Evolutionary conservation across 192 early-diverging fungal genomes (phyloP).

Genomic region (Backusella circina): DNA sequence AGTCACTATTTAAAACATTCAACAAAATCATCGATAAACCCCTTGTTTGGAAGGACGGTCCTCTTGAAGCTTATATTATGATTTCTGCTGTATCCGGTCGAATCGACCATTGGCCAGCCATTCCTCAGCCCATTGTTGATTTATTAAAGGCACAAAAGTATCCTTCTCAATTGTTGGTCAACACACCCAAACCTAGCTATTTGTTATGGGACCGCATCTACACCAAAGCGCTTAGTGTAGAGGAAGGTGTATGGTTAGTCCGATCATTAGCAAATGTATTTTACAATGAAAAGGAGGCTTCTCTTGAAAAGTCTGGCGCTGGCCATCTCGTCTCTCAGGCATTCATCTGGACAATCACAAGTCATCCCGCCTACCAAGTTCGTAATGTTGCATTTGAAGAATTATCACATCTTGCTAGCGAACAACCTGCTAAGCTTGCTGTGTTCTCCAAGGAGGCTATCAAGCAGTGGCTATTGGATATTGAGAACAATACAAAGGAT

Average conservation of each 20-base stretch:
- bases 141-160: slow-evolving; percentile 42
- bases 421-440: slow-evolving; percentile 31
- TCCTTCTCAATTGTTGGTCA: slow-evolving; percentile 28
- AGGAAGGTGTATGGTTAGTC: slow-evolving; percentile 67
- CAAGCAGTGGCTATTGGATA: slow-evolving; percentile 42
- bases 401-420: slow-evolving; percentile 25
- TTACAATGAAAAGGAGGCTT: slow-evolving; percentile 28
- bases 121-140: slow-evolving; percentile 15
- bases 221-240: slow-evolving; percentile 56
- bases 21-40: slow-evolving; percentile 60
- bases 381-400: slow-evolving; percentile 44
- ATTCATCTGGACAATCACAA: slow-evolving; percentile 54
- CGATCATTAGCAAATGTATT: slow-evolving; percentile 53
- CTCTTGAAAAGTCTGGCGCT: slow-evolving; percentile 40
- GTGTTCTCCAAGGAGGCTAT: slow-evolving; percentile 38
- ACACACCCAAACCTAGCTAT: slow-evolving; percentile 63
- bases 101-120: slow-evolving; percentile 26
- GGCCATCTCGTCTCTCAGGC: slow-evolving; percentile 43
- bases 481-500: slow-evolving; percentile 47
- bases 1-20: slow-evolving; percentile 43
- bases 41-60: slow-evolving; percentile 51
- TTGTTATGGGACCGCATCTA: slow-evolving; percentile 83
- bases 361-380: slow-evolving; percentile 35
- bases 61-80: slow-evolving; percentile 63
- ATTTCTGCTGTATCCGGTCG: slow-evolving; percentile 51